Base-by-base conservation (phyloP, 805 yeast species). In the Cyberlindnera subsufficiens region DNA sequence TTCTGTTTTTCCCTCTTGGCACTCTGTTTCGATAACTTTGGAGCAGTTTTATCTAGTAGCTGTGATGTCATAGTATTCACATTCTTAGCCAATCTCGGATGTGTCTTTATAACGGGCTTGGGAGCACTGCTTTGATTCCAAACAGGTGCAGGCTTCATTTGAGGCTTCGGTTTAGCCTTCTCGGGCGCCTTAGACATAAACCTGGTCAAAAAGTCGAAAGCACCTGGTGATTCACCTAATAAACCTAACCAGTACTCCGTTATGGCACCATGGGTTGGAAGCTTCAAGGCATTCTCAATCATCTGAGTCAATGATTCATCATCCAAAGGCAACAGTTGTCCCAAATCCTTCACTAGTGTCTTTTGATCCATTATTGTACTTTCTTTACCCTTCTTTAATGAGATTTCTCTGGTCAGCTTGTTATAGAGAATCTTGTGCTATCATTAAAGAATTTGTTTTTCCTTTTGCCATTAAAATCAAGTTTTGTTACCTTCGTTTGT, bases 141-240 rank as follows among this genome's bases (percentile, higher is more conserved):
- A 8, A 52, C 44, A 19, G 39, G 35, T 35, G 35, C 9, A 14
- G 40, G 36, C 22, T 19, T 14, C 17, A 6, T 22, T 14, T 14
- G 33, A 15, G 15, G 9, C 19, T 32, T 32, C 13, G 18, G n/a
- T 15, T 15, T 18, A 19, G 18, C 19, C 18, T 46, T 37, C 32
- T 19, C 32, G 31, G 32, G 30, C 27, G 11, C 29, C 17, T 31
- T 56, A 19, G 64, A 58, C 14, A 71, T 59, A 50, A 78, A 75
- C 27, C 60, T 65, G 1, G 69, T 52, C 1, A 78, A 65, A 49
- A 80, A 76, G 15, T 66, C 61, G 30, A 74, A 55, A 2, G 81
- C 68, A 35, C 65, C 77, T 22, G 77, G 76, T 13, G 78, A 69
- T 42, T 78, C 78, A 6, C 86, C 86, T 13, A 79, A 58, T 15